Conservation (phyloP, 108 stramenopile genomes). For the Nitzschia putrida region DNA sequence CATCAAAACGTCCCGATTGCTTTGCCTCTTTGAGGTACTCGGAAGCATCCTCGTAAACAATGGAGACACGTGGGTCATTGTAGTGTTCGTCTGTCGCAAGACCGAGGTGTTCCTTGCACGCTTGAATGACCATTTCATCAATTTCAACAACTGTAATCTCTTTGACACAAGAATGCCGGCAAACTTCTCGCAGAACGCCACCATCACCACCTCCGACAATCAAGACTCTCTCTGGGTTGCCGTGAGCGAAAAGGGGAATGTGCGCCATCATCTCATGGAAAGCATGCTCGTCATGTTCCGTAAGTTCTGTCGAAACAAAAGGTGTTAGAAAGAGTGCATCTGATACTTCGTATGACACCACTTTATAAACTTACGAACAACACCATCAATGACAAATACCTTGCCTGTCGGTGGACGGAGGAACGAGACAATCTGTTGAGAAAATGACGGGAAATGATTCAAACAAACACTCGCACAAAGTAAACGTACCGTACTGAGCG, state of each 20-base stretch:
- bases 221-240: slow-evolving; percentile 54
- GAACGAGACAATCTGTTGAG: too few relatives aligned
- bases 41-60: slow-evolving; percentile 72
- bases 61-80: slow-evolving; percentile 60
- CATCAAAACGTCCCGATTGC: slow-evolving; percentile 52
- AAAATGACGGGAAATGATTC: background rate
- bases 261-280: slow-evolving; percentile 91
- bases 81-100: slow-evolving; percentile 51
- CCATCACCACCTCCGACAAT: slow-evolving; percentile 84
- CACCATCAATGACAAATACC: slow-evolving; percentile 72
- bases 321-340: background rate
- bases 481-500: slow-evolving; percentile 60
- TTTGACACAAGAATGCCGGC: slow-evolving; percentile 51
- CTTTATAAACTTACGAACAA: slow-evolving; percentile 32
- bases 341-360: too few relatives aligned
- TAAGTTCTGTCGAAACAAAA: slow-evolving; percentile 35
- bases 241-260: slow-evolving; percentile 70
- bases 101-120: slow-evolving; percentile 59
- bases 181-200: slow-evolving; percentile 43
- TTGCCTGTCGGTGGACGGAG: slow-evolving; percentile 18
- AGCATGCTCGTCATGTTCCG: slow-evolving; percentile 72
- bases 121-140: slow-evolving; percentile 68
- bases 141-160: slow-evolving; percentile 71
- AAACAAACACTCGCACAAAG: background rate
- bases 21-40: slow-evolving; percentile 58